phyloP scores from a whole-genome alignment of 2,329 filamentous ascomycete genomes.

The Arachnopeziza araneosa region DNA sequence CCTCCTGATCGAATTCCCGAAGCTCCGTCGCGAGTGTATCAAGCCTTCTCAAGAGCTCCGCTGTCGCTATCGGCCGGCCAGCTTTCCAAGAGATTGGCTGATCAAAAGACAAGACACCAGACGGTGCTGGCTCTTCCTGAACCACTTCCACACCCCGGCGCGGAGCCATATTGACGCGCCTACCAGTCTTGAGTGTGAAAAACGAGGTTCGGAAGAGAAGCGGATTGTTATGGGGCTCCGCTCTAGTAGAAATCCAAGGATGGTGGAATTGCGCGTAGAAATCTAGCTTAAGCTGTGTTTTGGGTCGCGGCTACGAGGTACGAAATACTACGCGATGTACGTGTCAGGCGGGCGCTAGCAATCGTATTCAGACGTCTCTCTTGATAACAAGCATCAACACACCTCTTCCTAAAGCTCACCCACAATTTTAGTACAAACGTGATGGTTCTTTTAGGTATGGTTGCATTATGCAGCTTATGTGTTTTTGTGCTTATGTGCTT shows the following conservation, averaged over 20 bases:
- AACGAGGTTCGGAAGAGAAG: not conserved
- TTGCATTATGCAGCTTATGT: too few relatives aligned
- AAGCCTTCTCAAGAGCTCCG: constrained; percentile 74
- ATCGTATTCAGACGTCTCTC: too few relatives aligned
- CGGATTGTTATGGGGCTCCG: not conserved
- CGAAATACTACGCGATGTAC: too few relatives aligned
- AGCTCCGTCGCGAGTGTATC: constrained; percentile 79
- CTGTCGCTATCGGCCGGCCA: constrained; percentile 80
- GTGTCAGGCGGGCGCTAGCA: too few relatives aligned
- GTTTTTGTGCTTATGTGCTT: too few relatives aligned
- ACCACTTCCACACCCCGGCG: constrained; percentile 29
- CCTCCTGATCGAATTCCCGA: constrained; percentile 79
- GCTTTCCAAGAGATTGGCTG: constrained; percentile 87
- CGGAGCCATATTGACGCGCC: constrained; percentile 27
- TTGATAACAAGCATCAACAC: too few relatives aligned
- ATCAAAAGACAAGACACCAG: constrained; percentile 64
- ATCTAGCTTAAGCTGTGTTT: too few relatives aligned
- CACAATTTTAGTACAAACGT: too few relatives aligned
- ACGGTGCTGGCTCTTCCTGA: constrained; percentile 29
- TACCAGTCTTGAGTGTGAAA: not conserved
- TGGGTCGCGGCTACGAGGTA: too few relatives aligned
- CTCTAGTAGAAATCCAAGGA: not conserved
- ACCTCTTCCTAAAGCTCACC: too few relatives aligned
- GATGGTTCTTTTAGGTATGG: too few relatives aligned
- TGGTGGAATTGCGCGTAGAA: not conserved